Evolutionary conservation across 2,329 filamentous ascomycete genomes (phyloP).

Genomic region (Cercospora citrullina): DNA sequence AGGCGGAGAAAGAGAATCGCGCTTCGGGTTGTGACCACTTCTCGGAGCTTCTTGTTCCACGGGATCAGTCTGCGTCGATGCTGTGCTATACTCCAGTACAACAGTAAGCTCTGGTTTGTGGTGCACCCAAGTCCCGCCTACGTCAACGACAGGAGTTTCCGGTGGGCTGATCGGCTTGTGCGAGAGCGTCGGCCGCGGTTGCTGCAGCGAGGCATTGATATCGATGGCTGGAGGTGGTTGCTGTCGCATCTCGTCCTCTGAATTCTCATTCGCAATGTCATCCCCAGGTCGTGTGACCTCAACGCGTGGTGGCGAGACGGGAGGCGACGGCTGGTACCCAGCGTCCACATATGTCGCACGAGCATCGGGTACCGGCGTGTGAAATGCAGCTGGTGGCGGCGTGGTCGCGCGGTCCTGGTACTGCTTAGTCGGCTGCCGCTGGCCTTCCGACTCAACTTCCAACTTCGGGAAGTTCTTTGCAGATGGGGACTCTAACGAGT

Average conservation of each 20-base stretch:
- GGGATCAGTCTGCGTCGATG: constrained; percentile 39
- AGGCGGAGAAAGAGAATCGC: constrained; percentile 36
- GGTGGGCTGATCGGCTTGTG: constrained; percentile 60
- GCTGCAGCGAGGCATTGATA: constrained; percentile 16
- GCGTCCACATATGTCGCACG: constrained; percentile 65
- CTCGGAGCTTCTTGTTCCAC: constrained; percentile 34
- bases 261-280: constrained; percentile 17
- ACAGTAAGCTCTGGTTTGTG: constrained; percentile 23
- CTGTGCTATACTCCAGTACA: constrained; percentile 32
- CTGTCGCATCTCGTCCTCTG: constrained; percentile 18
- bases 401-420: constrained; percentile 29
- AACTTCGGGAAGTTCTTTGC: constrained; percentile 17
- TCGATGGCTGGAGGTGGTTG: constrained; percentile 14
- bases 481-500: constrained; percentile 19
- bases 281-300: constrained; percentile 18
- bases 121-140: constrained; percentile 29
- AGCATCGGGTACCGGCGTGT: constrained; percentile 24
- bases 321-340: constrained; percentile 82
- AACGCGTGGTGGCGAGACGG: constrained; percentile 66
- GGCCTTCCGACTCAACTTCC: constrained; percentile 17
- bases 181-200: constrained; percentile 15
- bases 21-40: constrained; percentile 27
- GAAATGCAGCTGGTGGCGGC: constrained; percentile 20
- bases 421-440: constrained; percentile 17
- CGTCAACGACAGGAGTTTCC: constrained; percentile 58